Conservation (phyloP, 768 basidiomycete genomes). For the Naematelia encephala region DNA sequence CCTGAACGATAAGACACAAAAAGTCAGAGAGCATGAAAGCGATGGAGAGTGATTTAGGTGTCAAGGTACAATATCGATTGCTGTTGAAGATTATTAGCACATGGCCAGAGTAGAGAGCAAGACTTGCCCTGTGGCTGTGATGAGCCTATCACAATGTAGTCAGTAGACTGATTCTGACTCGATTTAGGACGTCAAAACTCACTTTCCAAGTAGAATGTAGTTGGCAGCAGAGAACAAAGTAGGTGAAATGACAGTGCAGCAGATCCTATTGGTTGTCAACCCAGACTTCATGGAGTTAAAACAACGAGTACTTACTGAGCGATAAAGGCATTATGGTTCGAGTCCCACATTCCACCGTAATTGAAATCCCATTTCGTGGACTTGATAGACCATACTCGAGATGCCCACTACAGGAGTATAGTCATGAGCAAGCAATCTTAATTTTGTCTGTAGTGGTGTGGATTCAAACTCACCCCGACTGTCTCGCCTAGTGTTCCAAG, state of each 20-base stretch:
- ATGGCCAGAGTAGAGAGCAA: neutral
- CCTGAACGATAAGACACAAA: slow-evolving; percentile 64
- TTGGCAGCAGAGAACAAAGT: slow-evolving; percentile 59
- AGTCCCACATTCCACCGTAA: slow-evolving; percentile 20
- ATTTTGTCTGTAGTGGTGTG: too few relatives aligned
- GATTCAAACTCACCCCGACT: slow-evolving; percentile 22
- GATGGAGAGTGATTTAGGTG: slow-evolving; percentile 34
- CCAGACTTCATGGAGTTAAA: neutral
- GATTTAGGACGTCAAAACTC: slow-evolving; percentile 50
- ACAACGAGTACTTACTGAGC: slow-evolving; percentile 52
- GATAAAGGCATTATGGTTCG: slow-evolving; percentile 50
- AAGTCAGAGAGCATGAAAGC: slow-evolving; percentile 55
- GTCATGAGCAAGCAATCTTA: too few relatives aligned
- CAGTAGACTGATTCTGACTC: neutral
- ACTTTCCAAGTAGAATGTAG: slow-evolving; percentile 59
- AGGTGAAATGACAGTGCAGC: slow-evolving; percentile 59
- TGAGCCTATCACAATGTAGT: neutral
- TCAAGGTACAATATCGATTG: slow-evolving; percentile 24
- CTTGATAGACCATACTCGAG: slow-evolving; percentile 14
- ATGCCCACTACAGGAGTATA: too few relatives aligned
- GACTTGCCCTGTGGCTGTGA: slow-evolving; percentile 53
- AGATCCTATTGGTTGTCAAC: slow-evolving; percentile 53
- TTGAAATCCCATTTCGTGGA: slow-evolving; percentile 15
- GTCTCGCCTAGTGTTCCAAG: slow-evolving; percentile 19
- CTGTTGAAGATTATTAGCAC: neutral